phyloP scores from a whole-genome alignment of 139 green algal genomes.

The Coelastrella sp. region DNA sequence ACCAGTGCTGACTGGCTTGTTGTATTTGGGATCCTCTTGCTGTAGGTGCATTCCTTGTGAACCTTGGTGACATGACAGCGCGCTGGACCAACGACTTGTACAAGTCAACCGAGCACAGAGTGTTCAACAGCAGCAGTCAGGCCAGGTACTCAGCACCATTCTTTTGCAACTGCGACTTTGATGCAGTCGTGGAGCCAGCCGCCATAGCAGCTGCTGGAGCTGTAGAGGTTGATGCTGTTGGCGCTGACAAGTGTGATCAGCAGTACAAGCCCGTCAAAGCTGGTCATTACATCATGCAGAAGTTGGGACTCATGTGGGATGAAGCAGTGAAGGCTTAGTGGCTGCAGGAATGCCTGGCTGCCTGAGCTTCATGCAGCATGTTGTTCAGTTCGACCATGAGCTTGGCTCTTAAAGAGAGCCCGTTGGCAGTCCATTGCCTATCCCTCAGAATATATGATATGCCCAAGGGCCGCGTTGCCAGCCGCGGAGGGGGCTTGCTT shows the following conservation, averaged over 20 bases:
- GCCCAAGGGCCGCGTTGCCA: too few species aligned
- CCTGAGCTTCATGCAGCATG: too few species aligned
- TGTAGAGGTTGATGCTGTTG: neutral
- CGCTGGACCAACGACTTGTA: conserved; percentile 47
- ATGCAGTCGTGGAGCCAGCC: conserved; percentile 43
- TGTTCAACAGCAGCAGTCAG: conserved; percentile 42
- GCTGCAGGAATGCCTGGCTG: neutral
- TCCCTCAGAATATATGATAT: too few species aligned
- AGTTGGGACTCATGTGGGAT: conserved; percentile 51
- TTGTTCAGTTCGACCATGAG: too few species aligned
- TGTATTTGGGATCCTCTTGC: too few species aligned
- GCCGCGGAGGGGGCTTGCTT: too few species aligned
- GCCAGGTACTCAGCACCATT: conserved; percentile 50
- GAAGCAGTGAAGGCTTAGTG: neutral
- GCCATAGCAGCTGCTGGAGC: neutral
- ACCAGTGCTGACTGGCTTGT: too few species aligned
- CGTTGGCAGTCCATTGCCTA: too few species aligned
- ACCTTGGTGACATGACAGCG: conserved; percentile 58
- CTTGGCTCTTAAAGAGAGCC: too few species aligned
- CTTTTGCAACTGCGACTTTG: conserved; percentile 58
- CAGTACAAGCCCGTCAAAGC: conserved; percentile 31
- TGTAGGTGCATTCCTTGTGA: conserved; percentile 49
- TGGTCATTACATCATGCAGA: conserved; percentile 57
- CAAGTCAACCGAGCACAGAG: conserved; percentile 49
- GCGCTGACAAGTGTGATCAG: neutral